phyloP scores from a whole-genome alignment of 495 filamentous ascomycete species.

The Daldinia loculata region DNA sequence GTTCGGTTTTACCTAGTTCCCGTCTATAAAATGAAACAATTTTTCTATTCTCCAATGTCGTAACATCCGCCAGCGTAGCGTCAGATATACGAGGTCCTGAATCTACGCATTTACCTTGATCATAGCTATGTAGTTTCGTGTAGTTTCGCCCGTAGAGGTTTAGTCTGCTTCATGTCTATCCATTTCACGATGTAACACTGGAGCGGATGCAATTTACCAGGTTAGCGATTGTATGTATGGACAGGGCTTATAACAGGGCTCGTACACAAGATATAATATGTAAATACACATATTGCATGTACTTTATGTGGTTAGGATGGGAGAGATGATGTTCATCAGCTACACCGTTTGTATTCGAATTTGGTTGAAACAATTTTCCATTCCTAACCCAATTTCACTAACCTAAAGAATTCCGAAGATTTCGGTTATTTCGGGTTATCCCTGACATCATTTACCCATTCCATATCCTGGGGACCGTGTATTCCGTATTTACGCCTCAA shows the following conservation, averaged over 20 bases:
- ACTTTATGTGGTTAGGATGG: not conserved
- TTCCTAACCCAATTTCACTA: slow-evolving; percentile 12
- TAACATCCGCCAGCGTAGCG: slow-evolving; percentile 31
- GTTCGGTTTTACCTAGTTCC: slow-evolving; percentile 23
- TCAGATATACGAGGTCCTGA: slow-evolving; percentile 24
- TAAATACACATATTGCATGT: not conserved
- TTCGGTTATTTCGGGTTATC: slow-evolving; percentile 17
- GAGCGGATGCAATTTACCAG: slow-evolving; percentile 33
- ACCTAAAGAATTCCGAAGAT: slow-evolving; percentile 1
- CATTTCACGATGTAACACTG: slow-evolving; percentile 37
- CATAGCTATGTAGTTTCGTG: slow-evolving; percentile 12
- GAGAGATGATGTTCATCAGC: not conserved
- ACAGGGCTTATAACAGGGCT: slow-evolving; percentile 1
- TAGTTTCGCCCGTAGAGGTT: slow-evolving; percentile 8
- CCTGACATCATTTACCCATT: not conserved
- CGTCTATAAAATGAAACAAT: slow-evolving; percentile 23
- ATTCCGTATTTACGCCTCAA: not conserved
- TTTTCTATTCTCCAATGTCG: slow-evolving; percentile 14
- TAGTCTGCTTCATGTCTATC: slow-evolving; percentile 23
- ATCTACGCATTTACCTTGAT: slow-evolving; percentile 15
- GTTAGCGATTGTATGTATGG: slow-evolving; percentile 1
- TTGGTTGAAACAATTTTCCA: slow-evolving; percentile 23
- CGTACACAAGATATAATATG: slow-evolving; percentile 4
- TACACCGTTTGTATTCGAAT: slow-evolving; percentile 9
- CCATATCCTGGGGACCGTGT: not conserved